Evolutionary conservation across 192 early-diverging fungal genomes (phyloP).

Genomic region (Gorgonomyces haynaldii): DNA sequence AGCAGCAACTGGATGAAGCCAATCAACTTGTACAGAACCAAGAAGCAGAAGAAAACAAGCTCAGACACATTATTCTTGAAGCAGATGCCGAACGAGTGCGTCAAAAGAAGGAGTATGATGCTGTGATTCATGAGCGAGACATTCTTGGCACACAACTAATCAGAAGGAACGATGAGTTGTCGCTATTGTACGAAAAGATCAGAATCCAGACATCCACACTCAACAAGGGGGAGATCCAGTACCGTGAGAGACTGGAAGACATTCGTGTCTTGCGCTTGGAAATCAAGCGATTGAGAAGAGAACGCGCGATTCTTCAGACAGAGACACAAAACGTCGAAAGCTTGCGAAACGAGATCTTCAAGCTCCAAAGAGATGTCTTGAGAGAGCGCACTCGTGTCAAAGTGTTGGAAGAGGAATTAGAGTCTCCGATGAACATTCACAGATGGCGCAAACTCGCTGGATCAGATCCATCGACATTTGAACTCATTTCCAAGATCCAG

Average conservation of each 20-base stretch:
- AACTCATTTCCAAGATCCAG: slow-evolving; percentile 51
- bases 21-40: slow-evolving; percentile 43
- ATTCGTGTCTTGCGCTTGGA: slow-evolving; percentile 51
- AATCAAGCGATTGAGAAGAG: slow-evolving; percentile 44
- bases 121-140: slow-evolving; percentile 45
- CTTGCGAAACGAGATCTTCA: slow-evolving; percentile 40
- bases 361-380: slow-evolving; percentile 44
- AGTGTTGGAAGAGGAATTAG: slow-evolving; percentile 56
- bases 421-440: slow-evolving; percentile 54
- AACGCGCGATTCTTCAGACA: slow-evolving; percentile 47
- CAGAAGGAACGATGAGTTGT: slow-evolving; percentile 46
- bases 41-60: slow-evolving; percentile 44
- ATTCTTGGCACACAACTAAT: slow-evolving; percentile 51
- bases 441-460: slow-evolving; percentile 49
- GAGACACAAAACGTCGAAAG: slow-evolving; percentile 47
- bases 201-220: slow-evolving; percentile 49
- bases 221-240: slow-evolving; percentile 53
- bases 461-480: slow-evolving; percentile 46
- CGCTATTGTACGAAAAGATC: slow-evolving; percentile 51
- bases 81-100: slow-evolving; percentile 37
- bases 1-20: slow-evolving; percentile 36
- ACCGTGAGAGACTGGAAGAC: slow-evolving; percentile 48
- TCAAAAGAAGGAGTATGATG: slow-evolving; percentile 49
- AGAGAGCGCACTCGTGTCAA: slow-evolving; percentile 45
- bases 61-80: slow-evolving; percentile 41